Percentiles rank a stretch among this genome's conserved stretches.
These are phyloP conservation scores for Chaetomium olivaceum DNA, from an alignment of 2,329 filamentous ascomycete species.

Conservation along the genomic window DNA sequence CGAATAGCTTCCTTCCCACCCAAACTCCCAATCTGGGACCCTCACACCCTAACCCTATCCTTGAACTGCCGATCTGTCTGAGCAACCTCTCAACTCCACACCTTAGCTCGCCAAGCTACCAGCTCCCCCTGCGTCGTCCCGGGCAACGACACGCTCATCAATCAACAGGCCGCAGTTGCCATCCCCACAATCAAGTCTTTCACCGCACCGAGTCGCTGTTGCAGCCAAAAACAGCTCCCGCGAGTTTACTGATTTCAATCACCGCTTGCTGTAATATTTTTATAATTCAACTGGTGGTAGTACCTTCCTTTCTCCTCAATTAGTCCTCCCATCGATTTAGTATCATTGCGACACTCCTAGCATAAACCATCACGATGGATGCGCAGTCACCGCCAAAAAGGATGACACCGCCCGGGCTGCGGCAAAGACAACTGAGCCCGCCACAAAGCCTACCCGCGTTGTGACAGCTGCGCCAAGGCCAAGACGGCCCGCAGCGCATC, in stretches of 20 bases:
- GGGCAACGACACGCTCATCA: conserved; percentile 30
- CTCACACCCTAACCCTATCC: conserved; percentile 26
- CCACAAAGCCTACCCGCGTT: conserved; percentile 46
- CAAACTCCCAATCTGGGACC: neutral
- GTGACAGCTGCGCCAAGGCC: conserved; percentile 51
- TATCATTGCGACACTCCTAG: neutral
- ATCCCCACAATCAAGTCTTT: conserved; percentile 23
- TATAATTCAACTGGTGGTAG: conserved; percentile 23
- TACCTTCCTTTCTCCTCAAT: conserved; percentile 19
- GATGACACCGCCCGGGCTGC: conserved; percentile 54
- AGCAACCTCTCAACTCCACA: conserved; percentile 1
- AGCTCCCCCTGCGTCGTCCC: conserved; percentile 24
- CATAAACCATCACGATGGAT: conserved; percentile 48
- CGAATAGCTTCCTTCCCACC: neutral
- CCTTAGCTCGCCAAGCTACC: conserved; percentile 9
- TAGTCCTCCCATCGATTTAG: conserved; percentile 2
- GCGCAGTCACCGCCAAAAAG: conserved; percentile 58
- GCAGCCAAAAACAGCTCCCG: conserved; percentile 20
- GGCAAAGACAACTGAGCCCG: conserved; percentile 39
- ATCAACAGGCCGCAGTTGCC: conserved; percentile 27
- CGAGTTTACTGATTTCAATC: conserved; percentile 9
- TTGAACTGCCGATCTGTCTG: neutral
- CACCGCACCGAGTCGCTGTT: conserved; percentile 12
- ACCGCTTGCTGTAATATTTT: conserved; percentile 10
- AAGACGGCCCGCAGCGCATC: conserved; percentile 44